These are phyloP conservation scores for Magnaporthiopsis poae DNA, from an alignment of 2,329 filamentous ascomycete genomes.

Conservation along the genomic window DNA sequence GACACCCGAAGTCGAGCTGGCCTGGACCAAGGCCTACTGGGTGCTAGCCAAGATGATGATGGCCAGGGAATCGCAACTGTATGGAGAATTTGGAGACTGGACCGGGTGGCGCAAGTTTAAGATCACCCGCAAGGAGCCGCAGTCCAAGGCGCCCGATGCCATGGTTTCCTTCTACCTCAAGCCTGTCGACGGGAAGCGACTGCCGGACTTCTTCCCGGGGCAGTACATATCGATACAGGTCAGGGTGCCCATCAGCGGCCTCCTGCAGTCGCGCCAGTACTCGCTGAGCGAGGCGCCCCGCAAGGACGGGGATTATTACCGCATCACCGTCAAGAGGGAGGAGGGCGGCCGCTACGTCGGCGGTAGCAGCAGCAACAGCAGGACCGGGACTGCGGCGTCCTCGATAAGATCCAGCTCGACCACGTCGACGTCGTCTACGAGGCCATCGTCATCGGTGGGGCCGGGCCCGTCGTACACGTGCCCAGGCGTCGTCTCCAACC, in stretches of 20 bases:
- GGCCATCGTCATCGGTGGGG: background rate
- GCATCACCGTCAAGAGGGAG: conserved; percentile 63
- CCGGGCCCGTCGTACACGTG: conserved; percentile 30
- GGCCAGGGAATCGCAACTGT: conserved; percentile 52
- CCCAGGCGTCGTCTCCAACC: conserved; percentile 59
- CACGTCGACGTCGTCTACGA: background rate
- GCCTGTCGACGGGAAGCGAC: conserved; percentile 48
- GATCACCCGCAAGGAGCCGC: conserved; percentile 53
- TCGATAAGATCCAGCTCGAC: conserved; percentile 25
- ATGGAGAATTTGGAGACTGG: conserved; percentile 53
- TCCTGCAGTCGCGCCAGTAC: conserved; percentile 61
- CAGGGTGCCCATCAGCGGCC: conserved; percentile 44
- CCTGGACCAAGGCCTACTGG: conserved; percentile 65
- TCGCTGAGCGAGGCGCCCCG: conserved; percentile 58
- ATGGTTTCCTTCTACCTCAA: conserved; percentile 63
- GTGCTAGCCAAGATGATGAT: conserved; percentile 66
- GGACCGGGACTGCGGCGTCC: background rate
- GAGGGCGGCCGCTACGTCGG: conserved; percentile 36
- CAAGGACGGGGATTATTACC: conserved; percentile 44
- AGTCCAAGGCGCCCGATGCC: conserved; percentile 44
- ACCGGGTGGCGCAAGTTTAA: conserved; percentile 57
- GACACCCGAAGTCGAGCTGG: conserved; percentile 53
- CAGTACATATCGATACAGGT: conserved; percentile 61
- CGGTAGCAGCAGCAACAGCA: conserved; percentile 12
- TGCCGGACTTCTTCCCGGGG: conserved; percentile 57